Evolutionary conservation across 2,329 filamentous ascomycete species (phyloP).

Genomic region (Colletotrichum sp.): DNA sequence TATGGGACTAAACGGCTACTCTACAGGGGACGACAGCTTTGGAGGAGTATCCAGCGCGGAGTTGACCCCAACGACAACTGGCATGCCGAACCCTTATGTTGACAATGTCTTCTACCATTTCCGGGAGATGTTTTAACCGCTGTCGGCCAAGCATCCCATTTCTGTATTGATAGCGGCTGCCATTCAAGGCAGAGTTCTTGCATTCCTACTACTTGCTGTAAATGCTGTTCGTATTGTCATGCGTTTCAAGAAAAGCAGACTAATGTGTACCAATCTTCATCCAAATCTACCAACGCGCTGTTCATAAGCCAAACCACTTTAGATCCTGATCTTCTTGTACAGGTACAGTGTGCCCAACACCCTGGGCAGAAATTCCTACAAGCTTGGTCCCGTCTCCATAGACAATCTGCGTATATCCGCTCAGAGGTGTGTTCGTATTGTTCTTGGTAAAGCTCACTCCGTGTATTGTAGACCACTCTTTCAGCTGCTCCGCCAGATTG

Average conservation of each 20-base stretch:
- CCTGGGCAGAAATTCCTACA: constrained; percentile 31
- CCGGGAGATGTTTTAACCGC: constrained; percentile 39
- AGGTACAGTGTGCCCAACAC: constrained; percentile 34
- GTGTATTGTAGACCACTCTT: constrained; percentile 24
- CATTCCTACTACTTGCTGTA: neutral
- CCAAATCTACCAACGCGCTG: neutral
- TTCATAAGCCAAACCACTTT: constrained; percentile 23
- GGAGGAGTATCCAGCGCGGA: constrained; percentile 26
- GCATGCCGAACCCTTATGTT: constrained; percentile 22
- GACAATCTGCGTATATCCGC: constrained; percentile 33
- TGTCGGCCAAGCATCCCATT: neutral
- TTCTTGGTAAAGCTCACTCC: constrained; percentile 27
- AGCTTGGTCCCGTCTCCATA: constrained; percentile 37
- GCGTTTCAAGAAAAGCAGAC: neutral
- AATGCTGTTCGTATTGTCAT: neutral
- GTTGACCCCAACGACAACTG: constrained; percentile 15
- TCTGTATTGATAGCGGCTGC: neutral
- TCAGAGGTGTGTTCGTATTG: constrained; percentile 28
- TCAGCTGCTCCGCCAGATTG: constrained; percentile 23
- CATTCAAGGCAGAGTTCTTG: neutral
- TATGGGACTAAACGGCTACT: constrained; percentile 38
- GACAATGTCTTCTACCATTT: constrained; percentile 41
- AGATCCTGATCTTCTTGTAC: constrained; percentile 24
- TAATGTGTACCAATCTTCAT: neutral
- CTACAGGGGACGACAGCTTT: constrained; percentile 28